A percentile compares a stretch with the other conserved stretches of the same genome.
These are phyloP conservation scores for Lathyrus sativus DNA, from an alignment of 306 rosid species.

Conservation along the genomic window DNA sequence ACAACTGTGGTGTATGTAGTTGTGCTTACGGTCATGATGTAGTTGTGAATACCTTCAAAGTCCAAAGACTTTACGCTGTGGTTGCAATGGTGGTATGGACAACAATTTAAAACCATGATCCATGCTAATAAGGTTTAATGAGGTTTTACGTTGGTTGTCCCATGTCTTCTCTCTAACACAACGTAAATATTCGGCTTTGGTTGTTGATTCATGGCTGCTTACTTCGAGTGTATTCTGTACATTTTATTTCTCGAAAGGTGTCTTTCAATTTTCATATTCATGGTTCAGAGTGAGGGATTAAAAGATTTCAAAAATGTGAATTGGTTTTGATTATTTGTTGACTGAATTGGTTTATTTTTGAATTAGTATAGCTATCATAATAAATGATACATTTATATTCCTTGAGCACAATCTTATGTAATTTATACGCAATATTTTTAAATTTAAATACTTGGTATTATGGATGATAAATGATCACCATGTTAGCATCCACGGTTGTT, in stretches of 20 bases:
- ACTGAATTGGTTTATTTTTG: conserved; percentile 24
- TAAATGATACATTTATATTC: conserved; percentile 22
- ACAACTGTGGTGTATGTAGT: neutral
- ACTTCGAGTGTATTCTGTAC: neutral
- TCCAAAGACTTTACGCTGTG: neutral
- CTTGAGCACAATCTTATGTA: neutral
- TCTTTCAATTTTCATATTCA: conserved; percentile 12
- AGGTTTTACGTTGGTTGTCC: neutral
- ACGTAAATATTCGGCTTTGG: neutral
- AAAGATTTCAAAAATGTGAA: neutral
- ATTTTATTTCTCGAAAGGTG: neutral
- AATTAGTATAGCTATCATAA: neutral
- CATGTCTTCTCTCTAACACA: neutral
- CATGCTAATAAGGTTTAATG: neutral
- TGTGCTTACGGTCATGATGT: neutral
- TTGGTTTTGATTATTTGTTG: conserved; percentile 25
- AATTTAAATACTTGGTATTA: conserved; percentile 10
- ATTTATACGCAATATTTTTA: conserved; percentile 5
- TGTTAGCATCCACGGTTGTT: conserved; percentile 13
- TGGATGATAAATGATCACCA: conserved; percentile 15
- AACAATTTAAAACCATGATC: neutral
- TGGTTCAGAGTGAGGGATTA: neutral
- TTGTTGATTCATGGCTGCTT: conserved; percentile 9
- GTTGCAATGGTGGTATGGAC: neutral
- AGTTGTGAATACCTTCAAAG: neutral